phyloP scores from a whole-genome alignment of 2,329 filamentous ascomycete species.

The Arthrobotrys sphaeroides region DNA sequence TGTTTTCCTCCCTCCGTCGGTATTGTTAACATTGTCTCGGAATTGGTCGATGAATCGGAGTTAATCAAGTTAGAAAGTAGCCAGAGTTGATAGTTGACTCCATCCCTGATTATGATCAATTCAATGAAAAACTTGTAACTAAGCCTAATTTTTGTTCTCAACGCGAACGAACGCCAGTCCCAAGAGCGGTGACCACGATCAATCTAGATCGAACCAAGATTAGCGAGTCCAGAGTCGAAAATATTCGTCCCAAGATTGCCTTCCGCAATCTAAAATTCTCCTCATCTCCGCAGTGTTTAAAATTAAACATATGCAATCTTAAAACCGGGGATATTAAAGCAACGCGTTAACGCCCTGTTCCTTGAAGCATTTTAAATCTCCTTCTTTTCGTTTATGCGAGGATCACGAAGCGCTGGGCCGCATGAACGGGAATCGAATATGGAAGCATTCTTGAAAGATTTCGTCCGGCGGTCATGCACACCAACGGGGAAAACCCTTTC shows the following conservation, averaged over 20 bases:
- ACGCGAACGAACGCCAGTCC: not conserved
- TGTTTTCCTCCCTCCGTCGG: not conserved
- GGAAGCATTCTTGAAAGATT: not conserved
- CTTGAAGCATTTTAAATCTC: not conserved
- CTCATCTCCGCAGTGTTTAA: conserved; percentile 12
- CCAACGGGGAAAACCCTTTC: not conserved
- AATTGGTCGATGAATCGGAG: too few species aligned
- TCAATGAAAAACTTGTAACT: too few species aligned
- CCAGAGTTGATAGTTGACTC: not conserved
- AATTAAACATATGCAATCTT: conserved; percentile 9
- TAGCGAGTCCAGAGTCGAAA: conserved; percentile 11
- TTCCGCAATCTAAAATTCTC: not conserved
- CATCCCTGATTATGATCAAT: not conserved
- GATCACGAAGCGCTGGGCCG: not conserved
- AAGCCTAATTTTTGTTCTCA: too few species aligned
- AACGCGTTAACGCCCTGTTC: not conserved
- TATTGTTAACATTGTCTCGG: too few species aligned
- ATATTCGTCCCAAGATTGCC: conserved; percentile 1
- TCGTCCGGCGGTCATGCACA: not conserved
- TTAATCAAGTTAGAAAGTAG: not conserved
- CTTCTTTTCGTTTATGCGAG: not conserved
- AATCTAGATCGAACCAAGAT: conserved; percentile 25
- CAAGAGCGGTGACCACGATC: conserved; percentile 16
- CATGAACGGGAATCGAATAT: not conserved
- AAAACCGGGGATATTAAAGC: not conserved